Evolutionary conservation across 1,139 yeast species (phyloP), one percentile per base, ranked within the genome.

Genomic region (Geotrichum candidum): DNA sequence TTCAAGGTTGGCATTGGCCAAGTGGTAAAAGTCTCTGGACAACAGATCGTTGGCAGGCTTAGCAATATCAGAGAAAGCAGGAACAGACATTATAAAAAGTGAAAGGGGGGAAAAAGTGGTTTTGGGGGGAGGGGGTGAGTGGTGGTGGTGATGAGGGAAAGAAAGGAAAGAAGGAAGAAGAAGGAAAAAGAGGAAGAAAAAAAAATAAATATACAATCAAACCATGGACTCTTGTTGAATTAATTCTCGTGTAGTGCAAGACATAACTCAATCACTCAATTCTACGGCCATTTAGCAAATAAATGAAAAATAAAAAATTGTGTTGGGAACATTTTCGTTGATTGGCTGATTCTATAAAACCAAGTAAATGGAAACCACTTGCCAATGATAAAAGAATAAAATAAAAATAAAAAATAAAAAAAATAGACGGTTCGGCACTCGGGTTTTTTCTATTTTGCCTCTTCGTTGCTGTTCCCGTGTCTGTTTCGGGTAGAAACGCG

Each of bases 11-110:
- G 95, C 95, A 68, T 94, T 88, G 69, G 95, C 81, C 71, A 84
- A 80, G 82, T 92, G 98, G 88, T 83, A 95, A 85, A 90, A 94
- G 79, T 94, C 99, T 79, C 83, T 88, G 81, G 84, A 84, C 77
- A 94, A 84, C 73, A 94, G 84, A 79, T 88, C 96, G 82, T 89
- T 90, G 79, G 95, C 83, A 74, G 90, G 84, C 81, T 90, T 90
- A 76, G 94, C 87, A 76, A 92, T 88, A 78, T 90, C 96, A 70
- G 96, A 71, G 70, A 74, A 75, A 54, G 75, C 74, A 59, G 77
- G 77, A 57, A 74, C 75, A 61, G 74, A 69, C 77, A 74, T 74
- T 56, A 51, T 67, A 23, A 45, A 23, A 33, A 15, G 61, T 27
- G 27, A 50, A 11, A 13, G 25, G 13, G 13, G 29, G 51, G 18